Percentiles rank a stretch among this genome's conserved stretches.
Conservation (phyloP, 1,284 basidiomycete genomes). For the Papiliotrema laurentii region DNA sequence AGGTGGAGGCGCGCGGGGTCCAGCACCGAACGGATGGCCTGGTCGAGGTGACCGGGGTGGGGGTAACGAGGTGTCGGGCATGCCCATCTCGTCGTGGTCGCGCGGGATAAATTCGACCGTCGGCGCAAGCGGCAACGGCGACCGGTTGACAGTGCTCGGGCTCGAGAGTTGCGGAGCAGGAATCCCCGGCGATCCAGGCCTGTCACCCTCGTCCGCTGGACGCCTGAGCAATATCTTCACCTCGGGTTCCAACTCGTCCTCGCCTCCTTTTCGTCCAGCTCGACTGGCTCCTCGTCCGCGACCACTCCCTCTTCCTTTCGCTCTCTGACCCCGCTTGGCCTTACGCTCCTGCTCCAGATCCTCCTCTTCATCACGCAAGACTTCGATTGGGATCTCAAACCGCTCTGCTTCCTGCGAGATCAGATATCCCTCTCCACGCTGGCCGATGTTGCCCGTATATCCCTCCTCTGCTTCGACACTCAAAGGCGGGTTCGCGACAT, state of each 20-base stretch:
- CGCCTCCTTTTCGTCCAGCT: slow-evolving; percentile 10
- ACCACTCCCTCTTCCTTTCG: slow-evolving; percentile 3
- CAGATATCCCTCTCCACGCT: slow-evolving; percentile 39
- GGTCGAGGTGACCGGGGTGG: not conserved
- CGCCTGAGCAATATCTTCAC: slow-evolving; percentile 41
- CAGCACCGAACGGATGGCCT: not conserved
- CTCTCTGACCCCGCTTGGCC: not conserved
- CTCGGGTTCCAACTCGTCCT: slow-evolving; percentile 21
- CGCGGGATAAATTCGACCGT: too few relatives aligned
- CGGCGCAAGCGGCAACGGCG: not conserved
- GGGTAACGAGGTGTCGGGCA: not conserved
- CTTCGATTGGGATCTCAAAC: slow-evolving; percentile 38
- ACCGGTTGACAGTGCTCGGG: slow-evolving; percentile 2
- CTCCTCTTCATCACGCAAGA: slow-evolving; percentile 41
- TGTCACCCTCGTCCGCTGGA: slow-evolving; percentile 10
- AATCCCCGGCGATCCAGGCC: not conserved
- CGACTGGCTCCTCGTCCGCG: slow-evolving; percentile 9
- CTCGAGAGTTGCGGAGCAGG: slow-evolving; percentile 1
- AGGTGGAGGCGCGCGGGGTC: not conserved
- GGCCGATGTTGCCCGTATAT: slow-evolving; percentile 12
- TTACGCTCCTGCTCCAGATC: slow-evolving; percentile 11
- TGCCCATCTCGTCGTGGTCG: not conserved
- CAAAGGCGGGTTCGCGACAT: slow-evolving; percentile 40
- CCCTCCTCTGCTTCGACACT: slow-evolving; percentile 32
- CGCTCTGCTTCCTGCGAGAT: slow-evolving; percentile 39